phyloP scores from a whole-genome alignment of 192 early-diverging fungal species.

The Entomortierella parvispora region DNA sequence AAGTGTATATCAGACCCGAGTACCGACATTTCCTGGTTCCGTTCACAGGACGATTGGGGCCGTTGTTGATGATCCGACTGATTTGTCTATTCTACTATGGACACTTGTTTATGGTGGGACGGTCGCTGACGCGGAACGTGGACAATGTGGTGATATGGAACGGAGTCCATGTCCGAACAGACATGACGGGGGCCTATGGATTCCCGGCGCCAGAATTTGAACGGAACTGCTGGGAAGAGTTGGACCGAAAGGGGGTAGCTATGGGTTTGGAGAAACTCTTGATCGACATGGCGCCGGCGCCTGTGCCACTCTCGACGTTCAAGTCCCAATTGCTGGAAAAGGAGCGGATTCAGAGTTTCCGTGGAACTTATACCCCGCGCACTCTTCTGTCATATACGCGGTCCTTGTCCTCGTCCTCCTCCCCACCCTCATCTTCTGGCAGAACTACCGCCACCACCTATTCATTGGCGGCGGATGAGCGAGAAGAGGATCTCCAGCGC shows the following conservation, averaged over 20 bases:
- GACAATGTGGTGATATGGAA: conserved; percentile 51
- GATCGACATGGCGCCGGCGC: conserved; percentile 7
- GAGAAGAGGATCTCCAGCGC: too few relatives aligned
- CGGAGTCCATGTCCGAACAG: conserved; percentile 48
- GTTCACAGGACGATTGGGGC: conserved; percentile 41
- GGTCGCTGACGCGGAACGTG: conserved; percentile 29
- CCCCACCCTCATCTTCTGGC: too few relatives aligned
- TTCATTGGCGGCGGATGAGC: too few relatives aligned
- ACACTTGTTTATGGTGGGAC: conserved; percentile 46
- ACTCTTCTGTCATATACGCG: too few relatives aligned
- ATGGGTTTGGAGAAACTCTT: conserved; percentile 36
- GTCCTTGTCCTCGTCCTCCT: too few relatives aligned
- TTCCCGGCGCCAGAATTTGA: conserved; percentile 51
- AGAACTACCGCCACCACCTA: too few relatives aligned
- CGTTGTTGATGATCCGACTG: conserved; percentile 51
- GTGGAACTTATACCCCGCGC: too few relatives aligned
- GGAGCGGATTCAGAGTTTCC: too few relatives aligned
- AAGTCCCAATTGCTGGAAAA: neutral
- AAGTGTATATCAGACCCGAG: conserved; percentile 10
- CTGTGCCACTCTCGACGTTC: too few relatives aligned
- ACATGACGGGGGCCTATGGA: conserved; percentile 41
- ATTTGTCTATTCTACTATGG: conserved; percentile 50
- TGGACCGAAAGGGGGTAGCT: conserved; percentile 31
- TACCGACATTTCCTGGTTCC: conserved; percentile 36
- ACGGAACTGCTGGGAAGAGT: conserved; percentile 38